Evolutionary conservation across 139 green algal genomes (phyloP), one percentile per base, ranked within the genome.

Genomic region (Ulvella scutata): DNA sequence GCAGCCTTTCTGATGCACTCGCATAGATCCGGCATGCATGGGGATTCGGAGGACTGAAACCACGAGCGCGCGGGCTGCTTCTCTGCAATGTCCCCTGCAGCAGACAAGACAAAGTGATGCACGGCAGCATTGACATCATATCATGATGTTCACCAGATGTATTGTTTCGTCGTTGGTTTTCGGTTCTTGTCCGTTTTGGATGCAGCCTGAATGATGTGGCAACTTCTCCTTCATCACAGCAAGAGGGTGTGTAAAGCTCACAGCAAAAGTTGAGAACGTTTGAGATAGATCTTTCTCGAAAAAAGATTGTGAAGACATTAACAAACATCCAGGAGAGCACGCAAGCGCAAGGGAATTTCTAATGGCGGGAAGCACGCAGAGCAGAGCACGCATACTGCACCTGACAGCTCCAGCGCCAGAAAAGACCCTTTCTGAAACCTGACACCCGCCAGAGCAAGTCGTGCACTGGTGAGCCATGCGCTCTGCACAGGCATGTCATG

Each of bases 371-470:
- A 72, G 21, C 23, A 75, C 9, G 34, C 10, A 20, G 13, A 21
- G 17, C 26, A 10, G 38, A 39, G 38, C 35, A n/a, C 38, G 17
- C 26, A 35, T 43, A 74, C 43, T 39, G 37, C 28, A 61, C 72
- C 82, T 4, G 75, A 33, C 72, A 93, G 75, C 80, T 91, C 91
- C 75, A 96, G 86, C 2, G 84, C 76, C 0, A 97, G 86, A 33
- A 92, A 87, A 31, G 85, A 87, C 43, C 81, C 87, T 38, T 87
- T 86, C 77, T 94, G 92, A 77, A 97, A 94, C 7, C 88, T 82
- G 28, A 92, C 78, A 92, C 92, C 97, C 4, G 90, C 90, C 74
- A 93, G 84, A 6, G 92, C 92, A 43, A 91, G 84, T n/a, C n/a
- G n/a, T n/a, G n/a, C n/a, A n/a, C n/a, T n/a, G n/a, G n/a, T n/a